These are phyloP conservation scores for Trichosporon sp. DNA, from an alignment of 1,284 basidiomycete species.

Conservation along the genomic window DNA sequence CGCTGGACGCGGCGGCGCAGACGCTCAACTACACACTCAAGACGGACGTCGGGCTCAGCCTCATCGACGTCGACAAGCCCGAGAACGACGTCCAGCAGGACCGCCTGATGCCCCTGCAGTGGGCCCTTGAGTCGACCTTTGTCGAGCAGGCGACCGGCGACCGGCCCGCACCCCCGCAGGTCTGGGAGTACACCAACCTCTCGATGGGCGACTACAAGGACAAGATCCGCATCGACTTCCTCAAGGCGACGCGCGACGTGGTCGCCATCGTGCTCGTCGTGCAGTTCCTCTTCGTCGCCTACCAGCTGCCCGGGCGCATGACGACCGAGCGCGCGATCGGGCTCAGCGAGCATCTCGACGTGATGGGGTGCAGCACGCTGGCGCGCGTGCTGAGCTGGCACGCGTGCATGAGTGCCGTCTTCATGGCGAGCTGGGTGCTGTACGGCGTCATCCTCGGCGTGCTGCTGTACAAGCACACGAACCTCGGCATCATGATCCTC, in stretches of 20 bases:
- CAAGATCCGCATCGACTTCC: conserved; percentile 56
- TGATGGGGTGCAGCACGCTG: conserved; percentile 65
- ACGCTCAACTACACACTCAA: conserved; percentile 63
- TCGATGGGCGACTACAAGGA: conserved; percentile 62
- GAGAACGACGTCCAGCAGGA: conserved; percentile 62
- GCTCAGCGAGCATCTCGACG: conserved; percentile 64
- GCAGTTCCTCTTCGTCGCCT: conserved; percentile 63
- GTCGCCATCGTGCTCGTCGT: conserved; percentile 64
- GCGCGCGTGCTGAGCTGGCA: conserved; percentile 67
- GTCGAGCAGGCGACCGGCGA: conserved; percentile 62
- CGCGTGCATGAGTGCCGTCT: conserved; percentile 56
- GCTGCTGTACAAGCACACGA: conserved; percentile 62
- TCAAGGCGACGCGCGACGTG: conserved; percentile 59
- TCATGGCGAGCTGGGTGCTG: conserved; percentile 64
- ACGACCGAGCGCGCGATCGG: conserved; percentile 59
- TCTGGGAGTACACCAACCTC: conserved; percentile 67
- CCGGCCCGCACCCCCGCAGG: conserved; percentile 55
- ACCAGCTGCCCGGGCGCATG: conserved; percentile 67
- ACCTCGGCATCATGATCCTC: conserved; percentile 59
- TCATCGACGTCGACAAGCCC: conserved; percentile 63
- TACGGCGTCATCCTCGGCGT: conserved; percentile 62
- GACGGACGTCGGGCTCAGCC: conserved; percentile 61
- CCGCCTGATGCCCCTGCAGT: conserved; percentile 66
- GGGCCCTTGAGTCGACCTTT: conserved; percentile 70
- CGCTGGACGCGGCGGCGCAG: conserved; percentile 52